phyloP scores from a whole-genome alignment of 2,329 filamentous ascomycete genomes.

The Xylaria sp. region DNA sequence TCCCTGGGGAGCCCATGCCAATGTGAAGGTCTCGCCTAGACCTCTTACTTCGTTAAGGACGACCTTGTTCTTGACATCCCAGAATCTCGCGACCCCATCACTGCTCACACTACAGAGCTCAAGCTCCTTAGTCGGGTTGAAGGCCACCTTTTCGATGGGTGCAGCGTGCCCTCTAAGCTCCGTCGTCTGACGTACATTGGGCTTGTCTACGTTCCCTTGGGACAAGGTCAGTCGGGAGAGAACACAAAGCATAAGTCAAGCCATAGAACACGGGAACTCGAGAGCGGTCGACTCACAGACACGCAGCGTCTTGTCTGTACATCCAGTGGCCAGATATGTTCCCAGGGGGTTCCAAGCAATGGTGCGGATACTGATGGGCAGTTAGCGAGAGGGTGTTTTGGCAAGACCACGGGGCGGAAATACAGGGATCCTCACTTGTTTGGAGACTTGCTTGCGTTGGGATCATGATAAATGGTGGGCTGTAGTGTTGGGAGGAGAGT shows the following conservation, averaged over 20 bases:
- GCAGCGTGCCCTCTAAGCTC: slow-evolving; percentile 76
- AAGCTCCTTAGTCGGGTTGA: slow-evolving; percentile 80
- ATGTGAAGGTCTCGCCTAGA: slow-evolving; percentile 74
- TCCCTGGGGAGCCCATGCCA: slow-evolving; percentile 80
- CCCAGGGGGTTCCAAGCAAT: slow-evolving; percentile 92
- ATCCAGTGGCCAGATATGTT: slow-evolving; percentile 84
- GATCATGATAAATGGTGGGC: slow-evolving; percentile 51
- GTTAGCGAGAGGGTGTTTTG: slow-evolving; percentile 1
- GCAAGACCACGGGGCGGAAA: no score
- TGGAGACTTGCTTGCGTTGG: slow-evolving; percentile 44
- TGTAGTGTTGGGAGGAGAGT: slow-evolving; percentile 48
- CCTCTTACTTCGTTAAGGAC: slow-evolving; percentile 76
- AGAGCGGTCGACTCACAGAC: slow-evolving; percentile 67
- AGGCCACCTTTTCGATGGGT: slow-evolving; percentile 78
- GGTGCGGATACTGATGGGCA: slow-evolving; percentile 71
- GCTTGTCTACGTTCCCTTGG: slow-evolving; percentile 80
- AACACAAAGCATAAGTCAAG: neutral
- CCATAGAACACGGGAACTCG: neutral
- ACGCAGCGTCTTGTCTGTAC: slow-evolving; percentile 74
- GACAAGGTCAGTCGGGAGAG: slow-evolving; percentile 18
- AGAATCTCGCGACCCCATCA: slow-evolving; percentile 80
- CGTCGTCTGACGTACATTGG: slow-evolving; percentile 78
- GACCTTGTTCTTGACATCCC: slow-evolving; percentile 80
- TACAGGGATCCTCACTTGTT: slow-evolving; percentile 46
- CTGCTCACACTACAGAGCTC: slow-evolving; percentile 79